Conservation (phyloP, 2,329 filamentous ascomycete genomes). For the Fusarium poae region DNA sequence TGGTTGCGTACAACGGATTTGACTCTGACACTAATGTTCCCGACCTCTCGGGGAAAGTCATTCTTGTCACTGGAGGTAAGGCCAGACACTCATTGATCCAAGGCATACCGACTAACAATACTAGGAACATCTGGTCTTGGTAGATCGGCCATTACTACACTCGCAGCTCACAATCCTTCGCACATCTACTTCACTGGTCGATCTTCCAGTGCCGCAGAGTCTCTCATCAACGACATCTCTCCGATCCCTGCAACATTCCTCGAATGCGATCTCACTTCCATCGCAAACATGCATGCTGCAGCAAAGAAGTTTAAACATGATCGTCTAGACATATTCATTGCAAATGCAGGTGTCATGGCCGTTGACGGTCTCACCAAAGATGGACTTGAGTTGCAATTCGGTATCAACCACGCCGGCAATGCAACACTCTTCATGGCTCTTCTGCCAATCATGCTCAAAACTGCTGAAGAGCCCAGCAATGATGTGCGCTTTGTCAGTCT, state of each 20-base stretch:
- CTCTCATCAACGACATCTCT: slow-evolving; percentile 58
- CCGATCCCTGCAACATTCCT: slow-evolving; percentile 51
- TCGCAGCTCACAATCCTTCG: slow-evolving; percentile 59
- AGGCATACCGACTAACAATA: slow-evolving; percentile 1
- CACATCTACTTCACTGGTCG: slow-evolving; percentile 69
- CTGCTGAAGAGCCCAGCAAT: slow-evolving; percentile 28
- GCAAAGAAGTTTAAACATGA: slow-evolving; percentile 57
- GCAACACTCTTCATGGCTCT: slow-evolving; percentile 54
- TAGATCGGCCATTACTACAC: slow-evolving; percentile 46
- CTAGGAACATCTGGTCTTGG: slow-evolving; percentile 55
- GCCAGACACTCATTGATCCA: background rate
- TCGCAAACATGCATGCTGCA: slow-evolving; percentile 61
- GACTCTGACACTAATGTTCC: slow-evolving; percentile 59
- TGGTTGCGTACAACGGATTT: slow-evolving; percentile 40
- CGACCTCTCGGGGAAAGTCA: slow-evolving; percentile 61
- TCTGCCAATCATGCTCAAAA: slow-evolving; percentile 44
- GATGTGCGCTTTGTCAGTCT: slow-evolving; percentile 46
- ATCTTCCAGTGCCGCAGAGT: slow-evolving; percentile 58
- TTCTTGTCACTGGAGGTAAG: slow-evolving; percentile 65
- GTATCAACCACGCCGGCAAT: slow-evolving; percentile 54
- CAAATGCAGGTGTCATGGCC: slow-evolving; percentile 56
- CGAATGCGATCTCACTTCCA: slow-evolving; percentile 63
- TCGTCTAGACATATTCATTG: slow-evolving; percentile 59
- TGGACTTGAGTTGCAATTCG: slow-evolving; percentile 55
- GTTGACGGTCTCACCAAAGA: slow-evolving; percentile 49